Evolutionary conservation across 805 yeast species (phyloP).

Genomic region (Cyberlindnera mycetangii): DNA sequence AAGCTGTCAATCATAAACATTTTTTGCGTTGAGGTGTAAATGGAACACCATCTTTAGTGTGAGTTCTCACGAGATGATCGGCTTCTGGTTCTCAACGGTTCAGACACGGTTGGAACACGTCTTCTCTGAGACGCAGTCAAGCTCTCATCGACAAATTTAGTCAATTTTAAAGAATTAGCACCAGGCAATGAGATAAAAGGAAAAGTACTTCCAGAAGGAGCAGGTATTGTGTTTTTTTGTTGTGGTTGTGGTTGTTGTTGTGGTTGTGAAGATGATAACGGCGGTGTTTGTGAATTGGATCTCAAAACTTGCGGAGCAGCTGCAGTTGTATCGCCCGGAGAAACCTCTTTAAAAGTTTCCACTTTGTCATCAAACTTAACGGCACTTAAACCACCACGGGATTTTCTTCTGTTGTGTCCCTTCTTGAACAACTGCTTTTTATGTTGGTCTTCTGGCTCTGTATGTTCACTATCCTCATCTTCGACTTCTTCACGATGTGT

Average conservation of each 20-base stretch:
- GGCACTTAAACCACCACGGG: slow-evolving; percentile 28
- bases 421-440: slow-evolving; percentile 14
- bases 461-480: slow-evolving; percentile 14
- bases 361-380: slow-evolving; percentile 24
- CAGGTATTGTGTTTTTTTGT: too few species aligned
- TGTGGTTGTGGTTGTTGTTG: too few species aligned
- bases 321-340: slow-evolving; percentile 9
- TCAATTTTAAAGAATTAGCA: background rate
- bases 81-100: slow-evolving; percentile 29
- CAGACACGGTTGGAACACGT: slow-evolving; percentile 26
- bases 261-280: background rate
- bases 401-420: slow-evolving; percentile 27
- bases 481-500: slow-evolving; percentile 20
- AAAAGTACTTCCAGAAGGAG: too few species aligned
- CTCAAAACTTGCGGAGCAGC: background rate
- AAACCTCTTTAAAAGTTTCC: slow-evolving; percentile 9
- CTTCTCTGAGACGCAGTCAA: slow-evolving; percentile 28
- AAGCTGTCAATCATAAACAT: background rate
- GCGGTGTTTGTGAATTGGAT: background rate
- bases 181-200: background rate
- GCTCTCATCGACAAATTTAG: background rate
- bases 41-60: slow-evolving; percentile 3
- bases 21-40: background rate
- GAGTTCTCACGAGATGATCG: slow-evolving; percentile 27
- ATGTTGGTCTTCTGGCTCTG: slow-evolving; percentile 8